Evolutionary conservation across 345 rosid genomes (phyloP), one percentile per base, ranked within the genome.

Genomic region (Eutrema japonicum): DNA sequence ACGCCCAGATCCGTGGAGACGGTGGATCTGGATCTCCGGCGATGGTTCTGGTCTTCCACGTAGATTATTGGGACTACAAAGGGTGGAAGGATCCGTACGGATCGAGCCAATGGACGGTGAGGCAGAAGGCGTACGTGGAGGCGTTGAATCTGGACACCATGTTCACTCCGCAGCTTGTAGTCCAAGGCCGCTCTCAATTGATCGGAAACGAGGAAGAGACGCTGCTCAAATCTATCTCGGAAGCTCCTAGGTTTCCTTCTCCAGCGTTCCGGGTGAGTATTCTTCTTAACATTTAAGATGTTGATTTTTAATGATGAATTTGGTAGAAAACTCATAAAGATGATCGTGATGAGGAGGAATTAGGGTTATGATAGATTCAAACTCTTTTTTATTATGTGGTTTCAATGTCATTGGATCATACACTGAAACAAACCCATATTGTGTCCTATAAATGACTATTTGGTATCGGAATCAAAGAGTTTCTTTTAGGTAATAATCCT

Each of bases 41-140:
- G 67, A 61, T 89, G 46, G 80, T 89, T 71, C 58, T 93, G 74
- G 93, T 82, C 3, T 88, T 83, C 71, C 97, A 93, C 47, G 97
- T 91, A 0, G 98, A 91, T 61, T 91, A 89, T 50, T 94, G 98
- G 97, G 98, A 94, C 55, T 88, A 91, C 60, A 84, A 77, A 78
- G 98, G 98, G 6, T 94, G 98, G 98, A 93, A 89, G 58, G 98
- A 93, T 60, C 98, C 97, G 29, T 93, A 70, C n/a, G 97, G 89
- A 0, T 82, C 87, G 2, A 91, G 89, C 82, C 85, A 79, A 38
- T 89, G 89, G 86, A 93, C 97, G 0, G 98, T 93, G 32, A 80
- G 97, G 74, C 97, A 93, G 57, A 93, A 91, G 81, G 87, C 94
- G 16, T 94, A 91, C 49, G 87, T 94, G 4, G 97, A 94, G 82